Base-by-base conservation (phyloP, 257 asterid species). In the Agastache rugosa region DNA sequence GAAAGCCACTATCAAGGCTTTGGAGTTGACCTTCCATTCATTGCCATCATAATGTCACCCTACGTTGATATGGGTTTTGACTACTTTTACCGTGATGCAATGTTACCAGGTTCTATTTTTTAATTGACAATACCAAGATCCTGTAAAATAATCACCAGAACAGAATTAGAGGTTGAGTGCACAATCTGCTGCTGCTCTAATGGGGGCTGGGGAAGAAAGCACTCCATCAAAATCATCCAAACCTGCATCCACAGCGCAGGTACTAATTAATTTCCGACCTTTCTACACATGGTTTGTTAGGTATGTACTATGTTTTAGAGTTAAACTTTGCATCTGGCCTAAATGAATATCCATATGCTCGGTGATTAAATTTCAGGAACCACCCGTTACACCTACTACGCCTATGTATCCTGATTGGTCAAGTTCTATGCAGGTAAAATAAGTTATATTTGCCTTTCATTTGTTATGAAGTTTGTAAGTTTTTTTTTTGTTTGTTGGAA, bases 341-440 rank as follows among this genome's bases (percentile, higher is more conserved):
- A 17, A 70, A 37, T 66, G 23, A 22, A 23, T 35, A 60, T 62
- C 48, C 48, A 34, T 71, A 62, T 69, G 58, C 34, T 67, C 39
- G 42, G 77, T 79, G 31, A 71, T 74, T 79, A 55, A 61, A 65
- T 63, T 81, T 81, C 91, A 91, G 98, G 98, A 93, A 81, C 80
- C 85, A 29, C 87, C 92, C 22, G 71, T 73, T 71, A 80, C 86
- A 39, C 92, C 96, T 61, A 69, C 80, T 61, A 72, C 85, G 45
- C 94, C 95, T 50, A 79, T 89, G 58, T 93, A 93, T 82, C 89
- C 95, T 79, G 97, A 93, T 80, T 93, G 98, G 98, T 73, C 97
- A 73, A 84, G 68, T 77, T 86, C 96, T 69, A 84, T 91, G 91
- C 97, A 86, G 98, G 98, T 93, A 71, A 64, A 25, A 10, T 27